Conservation (phyloP, 257 asterid genomes). For the Ballota nigra region DNA sequence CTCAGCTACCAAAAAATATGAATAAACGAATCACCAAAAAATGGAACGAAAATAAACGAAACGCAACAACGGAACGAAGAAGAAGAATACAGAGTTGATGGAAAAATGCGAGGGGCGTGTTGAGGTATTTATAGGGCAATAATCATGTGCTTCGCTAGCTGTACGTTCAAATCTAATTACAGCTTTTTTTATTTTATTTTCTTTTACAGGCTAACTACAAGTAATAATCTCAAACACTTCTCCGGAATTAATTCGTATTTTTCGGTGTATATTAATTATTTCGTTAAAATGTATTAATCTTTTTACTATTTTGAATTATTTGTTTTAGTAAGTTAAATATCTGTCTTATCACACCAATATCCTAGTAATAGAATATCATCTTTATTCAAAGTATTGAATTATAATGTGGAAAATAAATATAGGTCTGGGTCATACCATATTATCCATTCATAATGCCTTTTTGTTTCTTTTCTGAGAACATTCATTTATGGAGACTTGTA, state of each 20-base stretch:
- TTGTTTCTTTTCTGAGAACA: background rate
- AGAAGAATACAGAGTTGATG: background rate
- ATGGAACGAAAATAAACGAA: background rate
- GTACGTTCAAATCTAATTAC: too few species aligned
- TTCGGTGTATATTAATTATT: too few species aligned
- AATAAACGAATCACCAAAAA: background rate
- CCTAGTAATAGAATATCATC: background rate
- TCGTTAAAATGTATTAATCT: too few species aligned
- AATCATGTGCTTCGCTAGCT: slow-evolving; percentile 16
- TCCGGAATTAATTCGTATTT: too few species aligned
- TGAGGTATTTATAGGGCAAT: slow-evolving; percentile 35
- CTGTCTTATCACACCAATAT: background rate
- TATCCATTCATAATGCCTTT: background rate
- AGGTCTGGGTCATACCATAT: background rate
- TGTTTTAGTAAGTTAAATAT: background rate
- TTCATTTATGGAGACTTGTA: background rate
- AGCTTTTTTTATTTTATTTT: too few species aligned
- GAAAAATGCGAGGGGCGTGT: background rate
- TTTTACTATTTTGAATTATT: too few species aligned
- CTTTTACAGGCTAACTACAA: too few species aligned
- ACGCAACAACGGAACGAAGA: background rate
- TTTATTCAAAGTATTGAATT: background rate
- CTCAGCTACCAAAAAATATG: background rate
- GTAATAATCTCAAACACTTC: too few species aligned
- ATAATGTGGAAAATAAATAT: background rate